Evolutionary conservation across 768 basidiomycete species (phyloP).

Genomic region (Rhodotorula paludigena): DNA sequence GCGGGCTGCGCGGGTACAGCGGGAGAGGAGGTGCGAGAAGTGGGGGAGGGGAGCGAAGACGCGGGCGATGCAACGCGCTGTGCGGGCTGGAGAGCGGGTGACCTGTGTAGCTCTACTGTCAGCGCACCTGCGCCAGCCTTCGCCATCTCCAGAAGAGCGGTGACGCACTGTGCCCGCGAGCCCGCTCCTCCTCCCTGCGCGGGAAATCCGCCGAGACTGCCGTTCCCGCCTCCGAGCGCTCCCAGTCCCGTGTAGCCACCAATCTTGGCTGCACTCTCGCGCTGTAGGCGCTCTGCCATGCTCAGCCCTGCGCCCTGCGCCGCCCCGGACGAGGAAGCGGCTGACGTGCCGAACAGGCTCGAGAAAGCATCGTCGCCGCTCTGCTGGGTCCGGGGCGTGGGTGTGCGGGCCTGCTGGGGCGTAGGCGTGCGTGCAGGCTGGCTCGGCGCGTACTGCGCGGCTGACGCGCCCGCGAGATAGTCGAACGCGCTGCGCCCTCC

Average conservation of each 20-base stretch:
- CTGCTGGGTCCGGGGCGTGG: neutral
- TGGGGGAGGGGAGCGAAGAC: neutral
- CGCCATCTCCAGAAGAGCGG: too few relatives aligned
- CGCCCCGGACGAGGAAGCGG: neutral
- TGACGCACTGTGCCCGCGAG: neutral
- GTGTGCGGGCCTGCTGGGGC: neutral
- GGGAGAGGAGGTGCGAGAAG: neutral
- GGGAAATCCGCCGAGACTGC: neutral
- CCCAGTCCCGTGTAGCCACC: neutral
- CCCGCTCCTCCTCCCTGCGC: neutral
- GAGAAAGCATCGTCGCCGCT: constrained; percentile 33
- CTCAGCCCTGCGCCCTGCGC: neutral
- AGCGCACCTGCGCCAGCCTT: too few relatives aligned
- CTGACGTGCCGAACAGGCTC: constrained; percentile 30
- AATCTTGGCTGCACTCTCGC: neutral
- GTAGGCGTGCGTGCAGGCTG: neutral
- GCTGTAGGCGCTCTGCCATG: constrained; percentile 30
- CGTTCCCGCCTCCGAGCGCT: neutral
- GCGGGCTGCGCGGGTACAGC: neutral
- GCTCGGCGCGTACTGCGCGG: neutral
- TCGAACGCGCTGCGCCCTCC: constrained; percentile 20
- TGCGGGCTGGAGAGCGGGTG: neutral
- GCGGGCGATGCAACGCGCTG: neutral
- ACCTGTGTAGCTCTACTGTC: too few relatives aligned
- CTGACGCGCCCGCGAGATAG: constrained; percentile 36